Evolutionary conservation across 495 filamentous ascomycete species (phyloP), one percentile per base, ranked within the genome.

Genomic region (Talaromyces thailandensis): DNA sequence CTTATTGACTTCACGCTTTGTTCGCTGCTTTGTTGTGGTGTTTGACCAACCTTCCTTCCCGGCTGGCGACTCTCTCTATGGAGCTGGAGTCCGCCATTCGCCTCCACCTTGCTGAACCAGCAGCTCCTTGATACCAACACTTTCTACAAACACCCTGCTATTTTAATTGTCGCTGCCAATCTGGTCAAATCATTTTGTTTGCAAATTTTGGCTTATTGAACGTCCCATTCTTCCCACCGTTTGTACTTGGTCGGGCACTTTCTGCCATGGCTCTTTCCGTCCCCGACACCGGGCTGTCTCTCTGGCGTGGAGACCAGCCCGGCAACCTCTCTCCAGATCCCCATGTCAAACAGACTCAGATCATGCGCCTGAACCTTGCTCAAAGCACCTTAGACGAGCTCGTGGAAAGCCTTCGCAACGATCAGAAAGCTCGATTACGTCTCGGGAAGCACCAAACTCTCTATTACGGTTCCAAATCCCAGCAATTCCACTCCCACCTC

Each of bases 331-430:
- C 63, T 28, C 24, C 68, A 25, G 51, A 52, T 43, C 60, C 67
- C 29, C 60, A 70, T 60, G 64, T 67, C 43, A 78, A 76, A 63
- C 70, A 70, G 23, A 64, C 70, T 37, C 84, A 84, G 70, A 75
- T 81, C 61, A 85, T 92, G 76, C 86, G 86, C 63, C 72, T 92
- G 62, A 83, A 82, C 26, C 72, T 92, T 62, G 82, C 78, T 64
- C 82, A 89, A 71, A 81, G 73, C 62, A 79, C 86, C 32, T 82
- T 91, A 63, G 84, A 89, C 67, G 84, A 90, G 31, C 82, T 92
- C 72, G 86, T 91, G 62, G 80, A 83, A 64, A 84, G 79, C 66
- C 81, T 89, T 23, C 81, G 84, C 48, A 77, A 81, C 68, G 85
- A 84, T 70, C 82, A 86, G 31, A 81, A 85, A 62, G 82, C 81